Evolutionary conservation across 352 stramenopile genomes (phyloP).

Genomic region (Globisporangium okanoganense): DNA sequence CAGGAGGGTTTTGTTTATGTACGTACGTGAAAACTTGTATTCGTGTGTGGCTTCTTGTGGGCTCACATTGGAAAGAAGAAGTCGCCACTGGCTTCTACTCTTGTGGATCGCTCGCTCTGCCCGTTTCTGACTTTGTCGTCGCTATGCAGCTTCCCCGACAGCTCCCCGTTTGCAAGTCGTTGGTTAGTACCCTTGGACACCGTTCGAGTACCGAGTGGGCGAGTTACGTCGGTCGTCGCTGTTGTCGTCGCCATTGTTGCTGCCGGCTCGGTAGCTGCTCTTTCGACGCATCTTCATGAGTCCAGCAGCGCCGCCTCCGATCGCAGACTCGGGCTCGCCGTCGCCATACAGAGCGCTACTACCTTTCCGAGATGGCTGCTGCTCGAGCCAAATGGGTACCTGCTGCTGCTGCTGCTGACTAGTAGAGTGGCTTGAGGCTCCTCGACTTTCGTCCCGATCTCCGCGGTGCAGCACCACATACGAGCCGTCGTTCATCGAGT

Average conservation of each 20-base stretch:
- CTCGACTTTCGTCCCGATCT: slow-evolving; percentile 15
- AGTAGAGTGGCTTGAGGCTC: not conserved
- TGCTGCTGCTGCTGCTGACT: slow-evolving; percentile 23
- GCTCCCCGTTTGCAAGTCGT: not conserved
- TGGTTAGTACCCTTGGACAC: slow-evolving; percentile 9
- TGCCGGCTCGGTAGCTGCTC: slow-evolving; percentile 37
- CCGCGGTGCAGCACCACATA: slow-evolving; percentile 20
- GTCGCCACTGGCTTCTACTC: not conserved
- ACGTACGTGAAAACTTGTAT: not conserved
- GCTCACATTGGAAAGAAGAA: not conserved
- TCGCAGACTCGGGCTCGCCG: slow-evolving; percentile 28
- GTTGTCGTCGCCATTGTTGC: slow-evolving; percentile 45
- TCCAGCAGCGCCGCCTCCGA: slow-evolving; percentile 51
- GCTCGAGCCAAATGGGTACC: slow-evolving; percentile 59
- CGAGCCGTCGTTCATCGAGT: slow-evolving; percentile 36
- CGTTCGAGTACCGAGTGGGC: not conserved
- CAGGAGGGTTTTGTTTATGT: not conserved
- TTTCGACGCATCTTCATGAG: slow-evolving; percentile 71
- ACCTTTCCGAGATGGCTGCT: slow-evolving; percentile 24
- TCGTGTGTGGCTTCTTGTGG: not conserved
- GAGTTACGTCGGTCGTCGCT: not conserved
- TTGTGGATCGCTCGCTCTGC: not conserved
- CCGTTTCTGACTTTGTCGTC: not conserved
- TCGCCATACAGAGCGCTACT: slow-evolving; percentile 21
- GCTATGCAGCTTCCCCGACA: too few species aligned